phyloP scores from a whole-genome alignment of 169 alveolate genomes.

The Plasmodium knowlesi region DNA sequence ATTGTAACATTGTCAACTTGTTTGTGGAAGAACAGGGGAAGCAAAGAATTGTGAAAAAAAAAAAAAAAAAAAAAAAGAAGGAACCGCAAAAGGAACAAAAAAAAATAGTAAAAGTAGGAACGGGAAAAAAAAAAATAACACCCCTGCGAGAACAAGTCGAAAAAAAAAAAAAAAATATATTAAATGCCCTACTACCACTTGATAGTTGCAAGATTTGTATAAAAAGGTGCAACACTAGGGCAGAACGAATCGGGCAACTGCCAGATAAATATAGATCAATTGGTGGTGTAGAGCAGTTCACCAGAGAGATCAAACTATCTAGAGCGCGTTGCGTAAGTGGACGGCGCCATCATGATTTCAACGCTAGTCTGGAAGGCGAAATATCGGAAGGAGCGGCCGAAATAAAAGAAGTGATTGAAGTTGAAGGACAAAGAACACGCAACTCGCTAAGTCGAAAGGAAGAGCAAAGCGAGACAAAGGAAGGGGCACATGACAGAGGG shows the following conservation, averaged over 20 bases:
- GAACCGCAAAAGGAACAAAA: background rate
- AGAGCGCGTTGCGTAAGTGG: background rate
- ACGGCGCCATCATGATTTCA: background rate
- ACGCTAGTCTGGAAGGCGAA: background rate
- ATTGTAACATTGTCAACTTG: background rate
- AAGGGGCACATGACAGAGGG: background rate
- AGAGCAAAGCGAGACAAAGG: background rate
- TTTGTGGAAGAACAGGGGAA: background rate
- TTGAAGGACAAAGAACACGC: background rate
- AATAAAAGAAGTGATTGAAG: background rate
- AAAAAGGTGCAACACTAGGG: constrained; percentile 6
- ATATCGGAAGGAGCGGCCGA: background rate
- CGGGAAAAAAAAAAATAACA: background rate
- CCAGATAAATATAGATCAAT: background rate
- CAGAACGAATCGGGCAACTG: background rate
- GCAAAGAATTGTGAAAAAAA: background rate
- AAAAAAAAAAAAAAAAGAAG: background rate
- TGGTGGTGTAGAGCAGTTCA: background rate
- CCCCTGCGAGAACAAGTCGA: background rate
- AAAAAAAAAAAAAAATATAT: background rate
- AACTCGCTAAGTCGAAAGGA: background rate
- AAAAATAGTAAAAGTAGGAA: background rate
- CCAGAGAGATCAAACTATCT: constrained; percentile 1
- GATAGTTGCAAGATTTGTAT: background rate
- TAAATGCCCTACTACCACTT: background rate